A percentile compares a stretch with the other conserved stretches of the same genome.
Evolutionary conservation across 2,329 filamentous ascomycete genomes (phyloP).

Genomic region (Monosporascus sp.): DNA sequence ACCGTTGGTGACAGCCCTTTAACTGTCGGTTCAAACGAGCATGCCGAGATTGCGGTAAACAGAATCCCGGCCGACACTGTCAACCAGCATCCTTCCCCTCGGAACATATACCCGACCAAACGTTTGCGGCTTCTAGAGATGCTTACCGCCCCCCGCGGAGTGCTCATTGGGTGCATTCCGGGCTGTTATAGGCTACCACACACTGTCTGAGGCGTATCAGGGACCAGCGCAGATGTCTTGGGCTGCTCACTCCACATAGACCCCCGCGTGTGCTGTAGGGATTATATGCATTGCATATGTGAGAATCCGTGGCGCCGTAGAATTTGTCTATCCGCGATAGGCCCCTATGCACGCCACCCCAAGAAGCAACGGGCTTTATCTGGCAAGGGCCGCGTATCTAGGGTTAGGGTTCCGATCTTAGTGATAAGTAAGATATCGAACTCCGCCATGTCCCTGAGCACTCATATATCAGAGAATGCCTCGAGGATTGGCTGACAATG

Average conservation of each 20-base stretch:
- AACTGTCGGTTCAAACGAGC: not conserved
- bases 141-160: not conserved
- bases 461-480: constrained; percentile 13
- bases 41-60: not conserved
- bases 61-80: not conserved
- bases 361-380: constrained; percentile 12
- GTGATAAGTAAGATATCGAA: not conserved
- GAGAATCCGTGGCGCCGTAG: constrained; percentile 4
- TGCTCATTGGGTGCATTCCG: not conserved
- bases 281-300: not conserved
- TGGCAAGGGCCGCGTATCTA: not conserved
- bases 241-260: not conserved
- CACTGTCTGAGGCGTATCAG: not conserved
- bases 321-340: constrained; percentile 7
- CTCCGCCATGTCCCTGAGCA: constrained; percentile 8
- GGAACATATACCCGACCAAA: not conserved
- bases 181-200: not conserved
- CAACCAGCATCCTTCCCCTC: not conserved
- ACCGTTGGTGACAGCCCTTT: not conserved
- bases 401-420: not conserved
- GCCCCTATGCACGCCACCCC: constrained; percentile 12
- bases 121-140: not conserved
- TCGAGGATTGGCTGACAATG: not conserved
- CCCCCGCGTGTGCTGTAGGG: not conserved
- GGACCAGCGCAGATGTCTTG: not conserved